Evolutionary conservation across 164 flowering plant genomes (phyloP), one percentile per base, ranked within the genome.

Genomic region (Sedum album): DNA sequence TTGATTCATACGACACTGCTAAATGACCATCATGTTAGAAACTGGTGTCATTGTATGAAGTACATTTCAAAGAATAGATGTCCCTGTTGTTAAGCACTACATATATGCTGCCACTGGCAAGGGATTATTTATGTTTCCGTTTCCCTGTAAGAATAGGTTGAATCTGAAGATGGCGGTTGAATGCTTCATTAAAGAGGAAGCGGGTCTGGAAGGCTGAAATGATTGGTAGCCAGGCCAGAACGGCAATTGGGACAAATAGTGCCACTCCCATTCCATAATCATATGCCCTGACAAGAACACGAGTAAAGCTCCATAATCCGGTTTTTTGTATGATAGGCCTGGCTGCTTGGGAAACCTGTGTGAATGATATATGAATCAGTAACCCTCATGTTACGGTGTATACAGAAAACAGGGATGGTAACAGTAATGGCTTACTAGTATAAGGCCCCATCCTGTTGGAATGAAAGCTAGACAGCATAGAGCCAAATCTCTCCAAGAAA

Each of bases 391-490:
- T 55, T 11, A 55, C 1, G 13, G 11, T 9, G 15, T 15, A 53
- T 25, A 26, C 11, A 33, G 15, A 31, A 33, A 48, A 31, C 23
- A 55, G 9, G 6, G 36, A 14, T 28, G 49, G n/a, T n/a, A n/a
- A n/a, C n/a, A 69, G 33, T 0, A 35, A 57, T 9, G 68, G 33
- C 84, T 86, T 79, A 93, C 98, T 83, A 81, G 38, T 70, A 91
- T 80, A 72, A 94, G 75, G 36, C 96, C 99, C 99, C 97, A 94
- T 57, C 93, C 99, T 0, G 99, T 94, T 4, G 99, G 99, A 15
- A 94, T 46, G 75, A 94, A 94, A 53, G 96, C 97, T 26, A 94
- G 82, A 71, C 81, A 82, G 78, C 93, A 86, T 1, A 90, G 84
- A 36, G 88, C 66, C 36, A 94, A 66, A 79, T 94, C 97, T 79